Conservation (phyloP, 148 eudicot genomes). For the Amaranthus palmeri region DNA sequence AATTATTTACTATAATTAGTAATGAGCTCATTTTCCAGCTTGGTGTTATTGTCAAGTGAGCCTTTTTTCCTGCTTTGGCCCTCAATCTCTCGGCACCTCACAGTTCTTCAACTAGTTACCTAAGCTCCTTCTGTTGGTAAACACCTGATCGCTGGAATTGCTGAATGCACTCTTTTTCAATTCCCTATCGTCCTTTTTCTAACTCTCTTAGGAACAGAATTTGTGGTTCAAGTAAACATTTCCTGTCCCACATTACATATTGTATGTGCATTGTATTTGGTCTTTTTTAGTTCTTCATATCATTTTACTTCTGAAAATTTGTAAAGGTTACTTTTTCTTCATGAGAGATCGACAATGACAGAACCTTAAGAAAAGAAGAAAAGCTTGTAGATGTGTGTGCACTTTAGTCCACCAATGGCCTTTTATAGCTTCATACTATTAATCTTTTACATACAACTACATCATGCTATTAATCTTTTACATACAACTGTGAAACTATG, state of each 20-base stretch:
- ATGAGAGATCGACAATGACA: not conserved
- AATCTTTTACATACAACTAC: not conserved
- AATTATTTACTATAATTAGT: too few species aligned
- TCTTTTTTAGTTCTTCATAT: not conserved
- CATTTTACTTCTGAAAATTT: not conserved
- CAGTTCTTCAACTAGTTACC: not conserved
- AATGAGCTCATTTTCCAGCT: too few species aligned
- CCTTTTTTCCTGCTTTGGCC: not conserved
- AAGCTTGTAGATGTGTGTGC: not conserved
- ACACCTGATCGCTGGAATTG: too few species aligned
- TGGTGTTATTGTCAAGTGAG: not conserved
- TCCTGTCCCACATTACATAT: not conserved
- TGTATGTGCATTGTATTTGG: not conserved
- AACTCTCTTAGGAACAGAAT: too few species aligned
- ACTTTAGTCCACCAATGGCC: not conserved
- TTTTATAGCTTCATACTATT: not conserved
- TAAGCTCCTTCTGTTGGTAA: not conserved
- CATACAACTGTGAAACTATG: not conserved
- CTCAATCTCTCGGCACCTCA: not conserved
- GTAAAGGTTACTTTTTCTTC: not conserved
- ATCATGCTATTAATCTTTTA: not conserved
- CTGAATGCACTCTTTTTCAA: too few species aligned
- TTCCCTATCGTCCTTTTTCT: too few species aligned
- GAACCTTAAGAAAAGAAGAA: not conserved
- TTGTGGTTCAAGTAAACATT: too few species aligned